phyloP scores from a whole-genome alignment of 306 rosid genomes.

The Pyrus communis region DNA sequence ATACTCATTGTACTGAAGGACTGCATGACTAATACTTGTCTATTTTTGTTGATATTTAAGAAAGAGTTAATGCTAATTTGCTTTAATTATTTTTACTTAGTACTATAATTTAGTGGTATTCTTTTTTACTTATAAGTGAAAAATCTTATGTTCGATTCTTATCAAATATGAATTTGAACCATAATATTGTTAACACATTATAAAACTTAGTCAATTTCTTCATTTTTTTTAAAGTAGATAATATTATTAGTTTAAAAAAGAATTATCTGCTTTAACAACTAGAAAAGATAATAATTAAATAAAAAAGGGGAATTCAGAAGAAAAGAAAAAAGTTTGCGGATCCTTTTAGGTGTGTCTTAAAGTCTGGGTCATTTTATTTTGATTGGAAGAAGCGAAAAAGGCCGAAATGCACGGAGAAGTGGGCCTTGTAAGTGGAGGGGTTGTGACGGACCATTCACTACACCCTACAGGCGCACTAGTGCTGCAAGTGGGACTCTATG shows the following conservation, averaged over 20 bases:
- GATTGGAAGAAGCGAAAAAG: neutral
- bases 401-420: neutral
- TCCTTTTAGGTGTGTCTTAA: neutral
- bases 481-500: conserved; percentile 8
- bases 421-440: neutral
- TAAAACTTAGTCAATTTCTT: too few species aligned
- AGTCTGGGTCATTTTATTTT: neutral
- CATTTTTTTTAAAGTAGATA: accelerated
- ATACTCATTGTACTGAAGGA: neutral
- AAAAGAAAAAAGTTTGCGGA: neutral
- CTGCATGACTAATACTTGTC: neutral
- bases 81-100: too few species aligned
- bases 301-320: neutral
- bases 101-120: too few species aligned
- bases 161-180: too few species aligned
- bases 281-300: neutral
- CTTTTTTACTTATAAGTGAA: too few species aligned
- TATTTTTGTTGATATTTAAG: too few species aligned
- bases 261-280: neutral
- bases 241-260: neutral
- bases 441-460: neutral
- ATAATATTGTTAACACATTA: too few species aligned
- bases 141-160: too few species aligned
- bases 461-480: neutral
- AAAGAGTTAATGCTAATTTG: neutral